phyloP scores from a whole-genome alignment of 2,329 filamentous ascomycete genomes.

The Epichloe amarillans region DNA sequence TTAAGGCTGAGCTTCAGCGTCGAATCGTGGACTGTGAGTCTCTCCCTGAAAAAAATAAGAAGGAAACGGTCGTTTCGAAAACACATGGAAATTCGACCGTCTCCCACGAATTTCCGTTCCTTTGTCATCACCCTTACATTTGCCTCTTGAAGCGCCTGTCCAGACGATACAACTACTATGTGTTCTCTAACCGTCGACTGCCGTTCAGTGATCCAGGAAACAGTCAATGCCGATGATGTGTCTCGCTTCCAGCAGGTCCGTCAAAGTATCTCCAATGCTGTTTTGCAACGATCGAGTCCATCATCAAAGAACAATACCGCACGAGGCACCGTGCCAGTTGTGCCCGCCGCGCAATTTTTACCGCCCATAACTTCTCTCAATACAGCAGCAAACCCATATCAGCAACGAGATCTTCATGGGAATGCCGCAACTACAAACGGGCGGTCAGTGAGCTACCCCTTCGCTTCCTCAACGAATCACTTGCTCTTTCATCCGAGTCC shows the following conservation, averaged over 20 bases:
- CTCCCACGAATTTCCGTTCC: neutral
- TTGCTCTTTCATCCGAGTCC: conserved; percentile 56
- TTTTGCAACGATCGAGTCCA: conserved; percentile 16
- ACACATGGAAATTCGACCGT: neutral
- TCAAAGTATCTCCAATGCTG: conserved; percentile 26
- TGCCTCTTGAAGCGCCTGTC: neutral
- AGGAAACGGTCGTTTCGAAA: neutral
- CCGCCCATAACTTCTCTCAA: conserved; percentile 11
- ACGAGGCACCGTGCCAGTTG: neutral
- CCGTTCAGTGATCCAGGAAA: conserved; percentile 28
- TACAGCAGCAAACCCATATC: conserved; percentile 4
- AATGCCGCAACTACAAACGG: conserved; percentile 9
- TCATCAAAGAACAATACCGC: conserved; percentile 9
- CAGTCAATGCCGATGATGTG: conserved; percentile 22
- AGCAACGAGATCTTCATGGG: conserved; percentile 8
- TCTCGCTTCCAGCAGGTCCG: conserved; percentile 30
- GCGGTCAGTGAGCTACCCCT: conserved; percentile 9
- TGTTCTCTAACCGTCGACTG: conserved; percentile 3
- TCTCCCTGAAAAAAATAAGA: neutral
- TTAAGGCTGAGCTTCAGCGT: conserved; percentile 70
- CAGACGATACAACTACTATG: neutral
- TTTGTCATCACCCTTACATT: neutral
- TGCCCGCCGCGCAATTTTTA: conserved; percentile 5
- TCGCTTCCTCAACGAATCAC: conserved; percentile 6
- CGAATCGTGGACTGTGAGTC: conserved; percentile 67